Evolutionary conservation across 1,284 basidiomycete genomes (phyloP), one percentile per base, ranked within the genome.

Genomic region (Phylloporus sp.): DNA sequence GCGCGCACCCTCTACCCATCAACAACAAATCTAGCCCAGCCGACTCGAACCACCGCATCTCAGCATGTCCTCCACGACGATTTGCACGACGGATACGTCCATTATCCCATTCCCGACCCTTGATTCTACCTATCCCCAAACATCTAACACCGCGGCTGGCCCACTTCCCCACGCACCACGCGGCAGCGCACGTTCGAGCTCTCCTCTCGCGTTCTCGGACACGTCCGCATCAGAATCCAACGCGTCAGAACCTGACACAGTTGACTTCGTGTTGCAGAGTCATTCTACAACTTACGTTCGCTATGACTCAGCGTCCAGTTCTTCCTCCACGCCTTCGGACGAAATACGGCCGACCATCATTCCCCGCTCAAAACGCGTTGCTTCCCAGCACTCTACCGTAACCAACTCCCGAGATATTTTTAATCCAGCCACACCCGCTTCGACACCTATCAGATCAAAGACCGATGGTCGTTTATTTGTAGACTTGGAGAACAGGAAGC

Each of bases 91-190:
- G 58, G 72, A 79, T 20, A 78, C 79, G 20, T 75, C 79, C 49
- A 63, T 76, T 28, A 72, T 78, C 64, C 77, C 81, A 51, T 76
- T 77, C 67, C 76, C 77, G 22, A 67, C 66, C 42, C 61, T 74
- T 28, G 64, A 58, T 20, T 47, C 70, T 24, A 54, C 76, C 78
- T 68, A 76, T 77, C 55, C 79, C 75, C 71, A 81, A 79, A 64
- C 61, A 11, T 77, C 85, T 50, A 89, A 87, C 74, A 74, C 78
- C 29, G 84, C 88, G 22, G 80, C 84, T 6, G 79, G 79, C 11
- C 82, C 87, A 60, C 81, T 89, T 53, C 66, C 72, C 34, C 66
- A 70, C 26, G 53, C 70, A 59, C 58, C 74, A 34, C 67, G 61
- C 59, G 63, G 65, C 49, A 66, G 46, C 55, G 49, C 67, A 58